Base-by-base conservation (phyloP, 169 alveolate genomes). In the Neospora caninum region DNA sequence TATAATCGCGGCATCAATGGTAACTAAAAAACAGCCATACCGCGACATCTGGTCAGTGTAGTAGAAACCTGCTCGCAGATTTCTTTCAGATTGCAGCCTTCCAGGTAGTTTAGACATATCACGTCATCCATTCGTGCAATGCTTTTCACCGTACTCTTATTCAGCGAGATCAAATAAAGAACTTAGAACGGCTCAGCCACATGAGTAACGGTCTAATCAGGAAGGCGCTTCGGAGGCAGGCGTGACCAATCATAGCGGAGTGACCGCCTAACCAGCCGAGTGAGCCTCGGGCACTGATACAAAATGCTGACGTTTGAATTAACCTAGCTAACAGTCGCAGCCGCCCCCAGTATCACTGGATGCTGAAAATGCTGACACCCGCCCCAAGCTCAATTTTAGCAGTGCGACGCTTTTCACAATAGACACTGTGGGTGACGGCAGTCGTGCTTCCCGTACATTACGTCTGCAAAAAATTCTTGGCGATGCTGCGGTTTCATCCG, bases 11-110 rank as follows among this genome's bases (percentile, higher is more conserved):
- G 67, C 18, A 22, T 82, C 9, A 42, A 25, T 27, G 89, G 89
- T 82, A 41, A 78, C 43, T 25, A 29, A 34, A 13, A 22, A 34
- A 78, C 41, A 64, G 78, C 31, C 34, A 18, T 64, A 29, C 34
- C 64, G 34, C 78, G 78, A 0, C 78, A 16, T 22, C 10, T 29
- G 78, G 27, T 53, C 78, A 29, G 13, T 64, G 58, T 70, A 31
- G 9, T 31, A 36, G 9, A 70, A 70, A 36, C 34, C 42, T 20
- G 25, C 27, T 31, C 0, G 22, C 87, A 78, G 87, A 78, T 39
- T 78, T 78, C 34, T 78, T 78, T 34, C 87, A 78, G 87, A 78
- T 78, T 78, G 87, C 87, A 0, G 49, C 87, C 29, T 78, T 78
- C 87, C 87, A 78, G 45, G 87, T 78, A 34, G 43, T 78, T 9